Percentiles rank a stretch among this genome's conserved stretches.
Conservation (phyloP, 306 rosid species). For the Begonia masoniana region DNA sequence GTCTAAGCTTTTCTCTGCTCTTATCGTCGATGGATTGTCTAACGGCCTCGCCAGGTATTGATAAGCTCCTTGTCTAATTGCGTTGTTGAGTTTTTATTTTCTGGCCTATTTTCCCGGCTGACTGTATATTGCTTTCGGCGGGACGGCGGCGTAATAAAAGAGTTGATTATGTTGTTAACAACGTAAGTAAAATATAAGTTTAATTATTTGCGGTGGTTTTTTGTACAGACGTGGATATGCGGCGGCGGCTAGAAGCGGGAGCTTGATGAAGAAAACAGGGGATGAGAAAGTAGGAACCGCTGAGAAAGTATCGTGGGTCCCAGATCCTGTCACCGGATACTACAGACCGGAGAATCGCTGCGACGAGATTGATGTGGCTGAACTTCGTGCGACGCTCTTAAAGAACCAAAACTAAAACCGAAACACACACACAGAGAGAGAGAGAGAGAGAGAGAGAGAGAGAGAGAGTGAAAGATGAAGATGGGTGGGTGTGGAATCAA, state of each 20-base stretch:
- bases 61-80: background rate
- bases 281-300: constrained; percentile 18
- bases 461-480: background rate
- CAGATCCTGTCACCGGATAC: constrained; percentile 79
- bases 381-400: constrained; percentile 51
- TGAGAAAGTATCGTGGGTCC: constrained; percentile 73
- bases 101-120: background rate
- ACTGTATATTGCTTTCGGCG: background rate
- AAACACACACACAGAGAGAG: background rate
- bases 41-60: constrained; percentile 38
- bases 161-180: background rate
- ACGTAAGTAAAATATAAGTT: background rate
- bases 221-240: constrained; percentile 61
- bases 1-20: constrained; percentile 36
- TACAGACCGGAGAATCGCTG: constrained; percentile 58
- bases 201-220: background rate
- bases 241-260: constrained; percentile 19
- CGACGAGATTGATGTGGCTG: constrained; percentile 60
- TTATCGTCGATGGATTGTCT: constrained; percentile 31
- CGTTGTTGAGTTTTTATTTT: background rate
- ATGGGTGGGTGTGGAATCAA: too few species aligned
- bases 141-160: background rate
- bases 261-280: constrained; percentile 24
- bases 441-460: background rate
- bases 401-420: constrained; percentile 17